phyloP scores from a whole-genome alignment of 2,329 filamentous ascomycete genomes.

The Alternaria novae-zelandiae region DNA sequence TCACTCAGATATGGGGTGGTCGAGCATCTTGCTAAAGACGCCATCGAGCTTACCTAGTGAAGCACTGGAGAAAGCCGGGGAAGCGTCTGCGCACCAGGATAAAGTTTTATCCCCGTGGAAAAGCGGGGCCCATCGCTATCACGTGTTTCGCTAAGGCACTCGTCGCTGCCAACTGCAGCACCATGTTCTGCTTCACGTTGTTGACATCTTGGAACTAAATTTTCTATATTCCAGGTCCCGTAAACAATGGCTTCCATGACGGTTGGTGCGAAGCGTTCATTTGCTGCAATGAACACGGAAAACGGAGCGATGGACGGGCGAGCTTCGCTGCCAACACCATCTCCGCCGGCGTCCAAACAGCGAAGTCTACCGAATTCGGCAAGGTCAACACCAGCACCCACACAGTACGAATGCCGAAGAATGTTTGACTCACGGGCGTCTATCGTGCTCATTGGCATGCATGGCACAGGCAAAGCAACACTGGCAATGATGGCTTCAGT shows the following conservation, averaged over 20 bases:
- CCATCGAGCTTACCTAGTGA: conserved; percentile 3
- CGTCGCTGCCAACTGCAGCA: conserved; percentile 2
- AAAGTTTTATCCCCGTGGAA: conserved; percentile 16
- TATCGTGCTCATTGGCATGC: conserved; percentile 73
- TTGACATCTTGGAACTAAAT: conserved; percentile 4
- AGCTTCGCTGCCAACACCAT: conserved; percentile 16
- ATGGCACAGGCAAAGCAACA: conserved; percentile 78
- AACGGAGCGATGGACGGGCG: conserved; percentile 16
- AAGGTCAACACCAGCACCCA: conserved; percentile 31
- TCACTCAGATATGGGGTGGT: background rate
- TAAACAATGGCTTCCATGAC: conserved; percentile 32
- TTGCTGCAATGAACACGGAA: conserved; percentile 33
- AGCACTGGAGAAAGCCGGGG: conserved; percentile 14
- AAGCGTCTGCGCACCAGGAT: conserved; percentile 7
- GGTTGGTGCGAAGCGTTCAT: conserved; percentile 38
- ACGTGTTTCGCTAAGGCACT: conserved; percentile 13
- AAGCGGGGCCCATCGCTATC: background rate
- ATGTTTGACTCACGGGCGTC: conserved; percentile 68
- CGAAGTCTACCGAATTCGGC: conserved; percentile 19
- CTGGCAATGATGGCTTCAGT: conserved; percentile 76
- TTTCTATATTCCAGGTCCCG: background rate
- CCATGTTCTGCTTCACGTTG: conserved; percentile 7
- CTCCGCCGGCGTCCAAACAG: conserved; percentile 15
- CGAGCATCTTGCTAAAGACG: conserved; percentile 7
- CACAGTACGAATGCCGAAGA: conserved; percentile 34